Conservation (phyloP, 2,329 filamentous ascomycete genomes). For the Colletotrichum orbiculare region DNA sequence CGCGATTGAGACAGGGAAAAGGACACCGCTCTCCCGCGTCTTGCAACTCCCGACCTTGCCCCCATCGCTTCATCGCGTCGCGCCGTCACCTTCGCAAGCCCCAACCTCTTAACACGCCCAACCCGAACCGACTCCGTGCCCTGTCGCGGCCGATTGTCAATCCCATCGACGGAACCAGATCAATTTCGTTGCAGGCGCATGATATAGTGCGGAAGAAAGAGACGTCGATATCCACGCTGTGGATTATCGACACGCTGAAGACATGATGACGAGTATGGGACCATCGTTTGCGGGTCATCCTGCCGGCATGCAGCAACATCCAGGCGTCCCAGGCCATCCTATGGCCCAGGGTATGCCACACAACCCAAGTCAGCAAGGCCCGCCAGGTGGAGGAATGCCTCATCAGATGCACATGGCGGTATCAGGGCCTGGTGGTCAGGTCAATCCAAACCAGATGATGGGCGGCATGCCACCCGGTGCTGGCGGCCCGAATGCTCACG, state of each 20-base stretch:
- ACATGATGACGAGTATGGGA: constrained; percentile 78
- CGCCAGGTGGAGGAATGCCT: constrained; percentile 71
- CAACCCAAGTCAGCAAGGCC: constrained; percentile 76
- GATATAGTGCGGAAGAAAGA: constrained; percentile 56
- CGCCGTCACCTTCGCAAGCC: constrained; percentile 24
- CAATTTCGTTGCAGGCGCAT: constrained; percentile 51
- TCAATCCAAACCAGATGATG: constrained; percentile 81
- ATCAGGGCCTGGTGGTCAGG: constrained; percentile 77
- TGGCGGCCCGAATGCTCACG: constrained; percentile 72
- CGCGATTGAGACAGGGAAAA: constrained; percentile 18
- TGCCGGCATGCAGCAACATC: constrained; percentile 76
- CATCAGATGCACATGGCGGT: constrained; percentile 81
- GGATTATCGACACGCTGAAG: constrained; percentile 60
- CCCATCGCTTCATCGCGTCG: constrained; percentile 33
- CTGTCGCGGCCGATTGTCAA: constrained; percentile 25
- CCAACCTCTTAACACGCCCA: constrained; percentile 10
- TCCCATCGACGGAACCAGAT: constrained; percentile 11
- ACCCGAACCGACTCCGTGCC: constrained; percentile 2
- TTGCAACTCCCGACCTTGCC: constrained; percentile 16
- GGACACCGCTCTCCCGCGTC: constrained; percentile 25
- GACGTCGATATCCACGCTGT: constrained; percentile 70
- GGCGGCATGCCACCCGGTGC: constrained; percentile 77
- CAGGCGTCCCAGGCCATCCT: constrained; percentile 74
- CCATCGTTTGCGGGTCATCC: constrained; percentile 75
- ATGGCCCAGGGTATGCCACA: constrained; percentile 73